phyloP scores from a whole-genome alignment of 768 basidiomycete species.

The Asterophora lycoperdoides region DNA sequence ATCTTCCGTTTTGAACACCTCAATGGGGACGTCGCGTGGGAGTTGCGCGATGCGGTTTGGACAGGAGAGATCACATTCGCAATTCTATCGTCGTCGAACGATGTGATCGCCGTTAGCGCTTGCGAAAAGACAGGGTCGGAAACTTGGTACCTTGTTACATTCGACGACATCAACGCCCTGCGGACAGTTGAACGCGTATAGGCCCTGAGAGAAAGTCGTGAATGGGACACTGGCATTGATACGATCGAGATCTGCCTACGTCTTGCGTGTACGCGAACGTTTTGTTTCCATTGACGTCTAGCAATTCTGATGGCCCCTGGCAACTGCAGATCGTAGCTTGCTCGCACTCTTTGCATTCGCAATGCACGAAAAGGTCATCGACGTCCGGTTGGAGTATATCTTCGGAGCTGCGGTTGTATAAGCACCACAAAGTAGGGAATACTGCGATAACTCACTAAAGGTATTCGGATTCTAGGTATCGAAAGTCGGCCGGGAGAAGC shows the following conservation, averaged over 20 bases:
- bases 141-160: constrained; percentile 51
- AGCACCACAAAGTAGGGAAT: background rate
- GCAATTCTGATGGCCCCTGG: constrained; percentile 40
- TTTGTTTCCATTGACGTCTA: constrained; percentile 23
- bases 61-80: constrained; percentile 43
- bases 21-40: constrained; percentile 52
- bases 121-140: background rate
- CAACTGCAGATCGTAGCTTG: constrained; percentile 40
- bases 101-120: background rate
- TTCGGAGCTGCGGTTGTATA: constrained; percentile 10
- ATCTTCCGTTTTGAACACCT: constrained; percentile 59
- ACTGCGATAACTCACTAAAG: constrained; percentile 33
- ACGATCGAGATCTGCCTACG: constrained; percentile 20
- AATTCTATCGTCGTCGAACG: constrained; percentile 42
- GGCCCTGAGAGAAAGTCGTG: constrained; percentile 32
- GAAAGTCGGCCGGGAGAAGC: constrained; percentile 36
- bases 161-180: constrained; percentile 54
- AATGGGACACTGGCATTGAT: background rate
- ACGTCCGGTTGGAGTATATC: constrained; percentile 15
- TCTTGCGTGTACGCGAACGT: constrained; percentile 42
- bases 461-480: constrained; percentile 53
- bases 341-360: constrained; percentile 40
- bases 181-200: constrained; percentile 41
- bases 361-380: constrained; percentile 35
- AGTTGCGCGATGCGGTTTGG: constrained; percentile 58